These are phyloP conservation scores for Oryza coarctata DNA, from an alignment of 176 grass and related monocot genomes.

Conservation along the genomic window DNA sequence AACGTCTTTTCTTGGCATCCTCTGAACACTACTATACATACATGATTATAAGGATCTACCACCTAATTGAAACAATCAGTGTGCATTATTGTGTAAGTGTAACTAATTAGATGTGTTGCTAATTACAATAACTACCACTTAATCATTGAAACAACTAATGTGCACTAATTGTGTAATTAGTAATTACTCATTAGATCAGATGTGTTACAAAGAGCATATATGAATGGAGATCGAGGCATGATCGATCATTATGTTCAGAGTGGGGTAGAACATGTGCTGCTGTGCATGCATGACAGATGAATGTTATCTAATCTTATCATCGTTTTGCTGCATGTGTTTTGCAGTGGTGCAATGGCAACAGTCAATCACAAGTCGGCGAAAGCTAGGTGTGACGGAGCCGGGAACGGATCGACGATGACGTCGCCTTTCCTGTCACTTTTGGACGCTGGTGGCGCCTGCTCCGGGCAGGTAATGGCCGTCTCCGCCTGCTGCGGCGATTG, in stretches of 20 bases:
- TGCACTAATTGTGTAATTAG: no score
- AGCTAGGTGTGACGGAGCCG: background rate
- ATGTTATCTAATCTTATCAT: slow-evolving; percentile 30
- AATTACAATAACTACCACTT: background rate
- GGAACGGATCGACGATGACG: slow-evolving; percentile 14
- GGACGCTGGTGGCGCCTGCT: slow-evolving; percentile 5
- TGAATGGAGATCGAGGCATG: no score
- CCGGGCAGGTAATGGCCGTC: slow-evolving; percentile 3
- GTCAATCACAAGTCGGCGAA: slow-evolving; percentile 12
- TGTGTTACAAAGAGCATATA: background rate
- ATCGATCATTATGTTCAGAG: background rate
- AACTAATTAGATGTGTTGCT: background rate
- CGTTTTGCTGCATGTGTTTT: background rate
- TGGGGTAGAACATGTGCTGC: background rate
- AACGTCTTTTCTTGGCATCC: background rate
- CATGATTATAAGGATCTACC: background rate
- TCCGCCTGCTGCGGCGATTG: slow-evolving; percentile 17
- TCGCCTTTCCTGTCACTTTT: slow-evolving; percentile 37
- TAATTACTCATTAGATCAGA: no score
- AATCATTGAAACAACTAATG: no score
- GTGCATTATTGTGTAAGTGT: background rate
- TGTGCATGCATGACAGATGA: slow-evolving; percentile 17
- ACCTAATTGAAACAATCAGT: background rate
- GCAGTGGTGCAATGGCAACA: slow-evolving; percentile 22
- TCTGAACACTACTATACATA: background rate